Evolutionary conservation across 2,329 filamentous ascomycete species (phyloP).

Genomic region (Aspergillus sp.): DNA sequence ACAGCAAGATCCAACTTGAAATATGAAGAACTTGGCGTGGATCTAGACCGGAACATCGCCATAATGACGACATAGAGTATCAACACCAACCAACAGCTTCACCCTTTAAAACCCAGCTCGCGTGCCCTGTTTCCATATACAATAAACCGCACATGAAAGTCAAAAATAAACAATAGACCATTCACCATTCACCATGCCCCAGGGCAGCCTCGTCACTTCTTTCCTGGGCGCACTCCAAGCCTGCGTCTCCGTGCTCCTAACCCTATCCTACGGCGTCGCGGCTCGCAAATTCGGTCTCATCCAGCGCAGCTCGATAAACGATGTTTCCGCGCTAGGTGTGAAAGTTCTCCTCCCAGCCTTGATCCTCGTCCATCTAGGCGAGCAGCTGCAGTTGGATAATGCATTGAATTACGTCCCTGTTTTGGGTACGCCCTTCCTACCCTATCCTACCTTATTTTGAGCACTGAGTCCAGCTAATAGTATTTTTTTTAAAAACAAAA

Average conservation of each 20-base stretch:
- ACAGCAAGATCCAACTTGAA: neutral
- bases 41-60: constrained; percentile 1
- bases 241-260: constrained; percentile 54
- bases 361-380: constrained; percentile 54
- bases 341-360: constrained; percentile 55
- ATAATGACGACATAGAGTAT: constrained; percentile 11
- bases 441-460: too few relatives aligned
- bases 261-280: constrained; percentile 53
- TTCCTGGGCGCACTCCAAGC: constrained; percentile 58
- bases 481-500: too few relatives aligned
- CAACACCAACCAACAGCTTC: neutral
- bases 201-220: neutral
- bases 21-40: neutral
- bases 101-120: neutral
- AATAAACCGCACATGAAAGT: neutral
- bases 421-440: constrained; percentile 32
- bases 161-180: neutral
- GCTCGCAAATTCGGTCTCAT: constrained; percentile 53
- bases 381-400: constrained; percentile 50
- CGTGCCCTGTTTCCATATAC: neutral
- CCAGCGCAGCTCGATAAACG: constrained; percentile 48
- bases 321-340: constrained; percentile 54
- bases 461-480: neutral
- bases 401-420: constrained; percentile 51
- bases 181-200: neutral